Percentiles rank a stretch among this genome's conserved stretches.
These are phyloP conservation scores for Elsinoe australis DNA, from an alignment of 2,329 filamentous ascomycete species.

Conservation along the genomic window DNA sequence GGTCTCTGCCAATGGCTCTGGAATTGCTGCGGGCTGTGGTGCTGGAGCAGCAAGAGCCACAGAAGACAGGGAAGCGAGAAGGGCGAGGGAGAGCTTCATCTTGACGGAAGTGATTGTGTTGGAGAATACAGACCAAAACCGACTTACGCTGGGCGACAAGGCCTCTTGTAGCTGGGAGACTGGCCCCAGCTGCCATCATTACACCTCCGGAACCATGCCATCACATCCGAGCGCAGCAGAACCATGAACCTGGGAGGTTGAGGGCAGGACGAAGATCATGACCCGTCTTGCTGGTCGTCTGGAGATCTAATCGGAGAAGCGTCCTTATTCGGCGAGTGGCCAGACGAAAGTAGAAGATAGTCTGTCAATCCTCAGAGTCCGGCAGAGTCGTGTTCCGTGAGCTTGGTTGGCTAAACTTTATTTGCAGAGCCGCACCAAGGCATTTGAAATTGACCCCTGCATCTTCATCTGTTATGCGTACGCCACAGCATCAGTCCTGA, in stretches of 20 bases:
- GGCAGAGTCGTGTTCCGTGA: background rate
- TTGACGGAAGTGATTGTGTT: background rate
- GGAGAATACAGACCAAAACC: background rate
- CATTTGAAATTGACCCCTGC: too few species aligned
- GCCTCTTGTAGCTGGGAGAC: constrained; percentile 1
- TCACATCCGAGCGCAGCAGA: background rate
- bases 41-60: constrained; percentile 17
- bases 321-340: too few species aligned
- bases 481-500: background rate
- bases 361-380: background rate
- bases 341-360: background rate
- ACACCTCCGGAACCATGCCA: constrained; percentile 1
- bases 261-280: background rate
- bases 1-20: constrained; percentile 1
- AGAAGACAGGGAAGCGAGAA: constrained; percentile 9
- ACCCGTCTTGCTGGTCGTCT: background rate
- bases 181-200: background rate
- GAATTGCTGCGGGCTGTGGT: constrained; percentile 13
- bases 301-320: too few species aligned
- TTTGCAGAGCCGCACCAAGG: background rate
- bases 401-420: background rate
- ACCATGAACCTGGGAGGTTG: background rate
- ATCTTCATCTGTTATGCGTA: too few species aligned
- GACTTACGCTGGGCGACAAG: background rate
- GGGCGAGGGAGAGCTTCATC: constrained; percentile 5